A percentile compares a stretch with the other conserved stretches of the same genome.
Conservation (phyloP, 1,284 basidiomycete genomes). For the Heliocybe sulcata region DNA sequence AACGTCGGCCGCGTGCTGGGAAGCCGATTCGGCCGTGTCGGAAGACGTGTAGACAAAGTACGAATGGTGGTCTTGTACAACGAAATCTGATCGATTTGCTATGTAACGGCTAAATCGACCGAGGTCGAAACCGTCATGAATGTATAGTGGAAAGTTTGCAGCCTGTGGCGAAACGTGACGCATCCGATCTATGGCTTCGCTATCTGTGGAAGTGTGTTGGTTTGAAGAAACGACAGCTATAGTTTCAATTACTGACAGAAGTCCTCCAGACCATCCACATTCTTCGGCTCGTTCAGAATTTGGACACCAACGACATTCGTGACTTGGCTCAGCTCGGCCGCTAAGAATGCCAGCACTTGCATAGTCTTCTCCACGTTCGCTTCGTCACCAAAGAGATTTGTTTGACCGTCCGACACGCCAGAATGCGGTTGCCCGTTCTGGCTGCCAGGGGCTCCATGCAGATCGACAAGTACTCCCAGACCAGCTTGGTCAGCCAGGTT, state of each 20-base stretch:
- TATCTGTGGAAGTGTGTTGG: constrained; percentile 26
- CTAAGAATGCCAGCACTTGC: constrained; percentile 48
- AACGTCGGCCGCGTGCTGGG: constrained; percentile 43
- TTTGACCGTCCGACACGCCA: constrained; percentile 59
- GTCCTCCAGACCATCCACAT: constrained; percentile 34
- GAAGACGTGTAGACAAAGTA: constrained; percentile 59
- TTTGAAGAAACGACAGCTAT: constrained; percentile 3
- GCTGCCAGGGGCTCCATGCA: constrained; percentile 69
- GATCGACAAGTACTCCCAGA: constrained; percentile 70
- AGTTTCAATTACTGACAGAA: constrained; percentile 40
- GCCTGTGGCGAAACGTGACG: constrained; percentile 39
- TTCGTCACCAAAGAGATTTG: constrained; percentile 45
- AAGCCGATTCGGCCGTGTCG: constrained; percentile 38
- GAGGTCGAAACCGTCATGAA: constrained; percentile 72
- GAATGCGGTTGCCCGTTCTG: constrained; percentile 71
- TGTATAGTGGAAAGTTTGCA: constrained; percentile 54
- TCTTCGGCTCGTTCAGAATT: constrained; percentile 67
- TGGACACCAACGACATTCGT: constrained; percentile 76
- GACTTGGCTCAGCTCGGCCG: constrained; percentile 46
- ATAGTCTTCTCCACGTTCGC: constrained; percentile 54
- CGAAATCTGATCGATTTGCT: constrained; percentile 53
- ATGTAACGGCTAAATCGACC: constrained; percentile 49
- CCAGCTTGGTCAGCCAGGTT: constrained; percentile 58
- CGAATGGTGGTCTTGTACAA: constrained; percentile 74
- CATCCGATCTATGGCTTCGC: constrained; percentile 46